Evolutionary conservation across 176 grass and related monocot species (phyloP).

Genomic region (Ensete glaucum): DNA sequence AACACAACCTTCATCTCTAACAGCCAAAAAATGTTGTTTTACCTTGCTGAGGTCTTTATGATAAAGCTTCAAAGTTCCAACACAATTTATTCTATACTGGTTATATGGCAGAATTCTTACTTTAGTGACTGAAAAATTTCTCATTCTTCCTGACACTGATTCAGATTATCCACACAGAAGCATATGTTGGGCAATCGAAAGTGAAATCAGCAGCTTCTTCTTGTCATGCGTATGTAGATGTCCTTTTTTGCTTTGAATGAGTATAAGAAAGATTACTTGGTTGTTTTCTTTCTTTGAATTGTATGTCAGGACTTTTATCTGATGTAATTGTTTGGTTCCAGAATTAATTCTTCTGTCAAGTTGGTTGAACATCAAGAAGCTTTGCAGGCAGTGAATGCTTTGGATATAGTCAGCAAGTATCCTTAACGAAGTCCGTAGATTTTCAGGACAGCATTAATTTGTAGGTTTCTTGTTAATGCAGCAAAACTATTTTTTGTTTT

Average conservation of each 20-base stretch:
- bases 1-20: no score
- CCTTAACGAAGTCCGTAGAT: conserved; percentile 29
- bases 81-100: neutral
- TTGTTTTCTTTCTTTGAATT: neutral
- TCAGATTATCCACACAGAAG: conserved; percentile 90
- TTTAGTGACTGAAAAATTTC: conserved; percentile 8
- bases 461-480: neutral
- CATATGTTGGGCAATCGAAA: conserved; percentile 64
- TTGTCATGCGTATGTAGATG: conserved; percentile 71
- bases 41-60: neutral
- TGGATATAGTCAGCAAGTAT: conserved; percentile 76
- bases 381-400: conserved; percentile 62
- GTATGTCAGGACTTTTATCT: neutral
- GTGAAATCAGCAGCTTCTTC: conserved; percentile 85
- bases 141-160: conserved; percentile 20
- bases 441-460: neutral
- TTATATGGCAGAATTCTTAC: neutral
- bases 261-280: neutral
- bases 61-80: neutral
- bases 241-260: conserved; percentile 8
- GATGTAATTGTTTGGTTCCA: conserved; percentile 33
- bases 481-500: conserved; percentile 26
- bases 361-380: conserved; percentile 63
- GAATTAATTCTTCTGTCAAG: conserved; percentile 88
- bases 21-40: no score